A percentile compares a stretch with the other conserved stretches of the same genome.
These are phyloP conservation scores for Ogataea polymorpha DNA, from an alignment of 805 yeast genomes.

Conservation along the genomic window DNA sequence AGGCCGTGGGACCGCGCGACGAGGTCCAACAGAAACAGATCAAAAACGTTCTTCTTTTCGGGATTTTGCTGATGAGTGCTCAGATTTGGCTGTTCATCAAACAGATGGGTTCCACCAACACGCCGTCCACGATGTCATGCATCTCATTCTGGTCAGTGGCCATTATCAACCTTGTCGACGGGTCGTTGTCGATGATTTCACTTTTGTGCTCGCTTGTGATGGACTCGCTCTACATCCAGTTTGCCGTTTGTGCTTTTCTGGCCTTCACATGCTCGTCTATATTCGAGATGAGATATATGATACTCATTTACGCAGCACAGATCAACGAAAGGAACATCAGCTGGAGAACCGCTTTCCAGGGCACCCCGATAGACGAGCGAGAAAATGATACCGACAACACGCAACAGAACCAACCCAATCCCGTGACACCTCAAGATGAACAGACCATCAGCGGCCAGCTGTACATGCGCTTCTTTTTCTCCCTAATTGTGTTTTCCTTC, in stretches of 20 bases:
- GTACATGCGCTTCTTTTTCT: slow-evolving; percentile 54
- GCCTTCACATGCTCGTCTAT: slow-evolving; percentile 67
- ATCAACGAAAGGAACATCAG: slow-evolving; percentile 66
- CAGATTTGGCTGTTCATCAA: slow-evolving; percentile 58
- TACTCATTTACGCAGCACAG: slow-evolving; percentile 65
- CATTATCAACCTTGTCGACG: slow-evolving; percentile 64
- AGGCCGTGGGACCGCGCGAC: slow-evolving; percentile 51
- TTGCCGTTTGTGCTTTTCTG: slow-evolving; percentile 66
- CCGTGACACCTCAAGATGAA: slow-evolving; percentile 42
- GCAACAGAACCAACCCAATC: slow-evolving; percentile 2
- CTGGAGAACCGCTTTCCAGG: slow-evolving; percentile 64
- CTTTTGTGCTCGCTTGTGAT: slow-evolving; percentile 55
- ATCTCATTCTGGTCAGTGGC: slow-evolving; percentile 69
- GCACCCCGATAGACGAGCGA: slow-evolving; percentile 45
- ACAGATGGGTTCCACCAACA: slow-evolving; percentile 68
- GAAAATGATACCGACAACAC: slow-evolving; percentile 16
- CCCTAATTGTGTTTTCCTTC: slow-evolving; percentile 52
- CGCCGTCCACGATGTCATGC: slow-evolving; percentile 77
- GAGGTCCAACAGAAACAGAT: slow-evolving; percentile 43
- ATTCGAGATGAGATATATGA: slow-evolving; percentile 73
- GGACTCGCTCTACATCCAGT: slow-evolving; percentile 58
- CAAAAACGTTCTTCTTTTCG: slow-evolving; percentile 41
- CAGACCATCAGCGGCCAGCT: slow-evolving; percentile 55
- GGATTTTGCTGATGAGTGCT: slow-evolving; percentile 42
- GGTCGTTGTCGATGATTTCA: slow-evolving; percentile 60